phyloP scores from a whole-genome alignment of 2,329 filamentous ascomycete species.

The Botryotinia convoluta region DNA sequence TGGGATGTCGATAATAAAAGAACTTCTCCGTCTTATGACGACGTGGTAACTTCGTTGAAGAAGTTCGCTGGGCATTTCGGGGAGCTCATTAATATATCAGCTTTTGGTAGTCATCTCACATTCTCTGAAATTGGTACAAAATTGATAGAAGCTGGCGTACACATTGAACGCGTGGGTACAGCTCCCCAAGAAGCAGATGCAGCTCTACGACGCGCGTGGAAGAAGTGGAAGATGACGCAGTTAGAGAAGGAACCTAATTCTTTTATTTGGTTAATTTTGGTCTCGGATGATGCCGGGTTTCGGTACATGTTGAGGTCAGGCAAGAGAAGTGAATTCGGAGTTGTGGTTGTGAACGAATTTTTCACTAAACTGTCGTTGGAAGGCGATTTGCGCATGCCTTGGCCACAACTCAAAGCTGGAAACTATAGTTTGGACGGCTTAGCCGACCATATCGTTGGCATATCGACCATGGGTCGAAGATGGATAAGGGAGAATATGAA shows the following conservation, averaged over 20 bases:
- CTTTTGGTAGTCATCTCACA: background rate
- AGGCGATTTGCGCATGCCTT: background rate
- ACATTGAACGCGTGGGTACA: background rate
- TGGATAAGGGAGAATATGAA: background rate
- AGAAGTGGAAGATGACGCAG: background rate
- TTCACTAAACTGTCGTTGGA: background rate
- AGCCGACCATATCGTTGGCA: background rate
- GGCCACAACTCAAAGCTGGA: background rate
- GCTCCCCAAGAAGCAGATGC: background rate
- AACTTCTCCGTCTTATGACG: background rate
- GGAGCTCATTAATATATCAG: background rate
- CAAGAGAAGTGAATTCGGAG: background rate
- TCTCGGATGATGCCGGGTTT: background rate
- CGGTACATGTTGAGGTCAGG: background rate
- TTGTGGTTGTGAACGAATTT: background rate
- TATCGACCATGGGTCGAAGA: background rate
- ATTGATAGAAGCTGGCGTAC: background rate
- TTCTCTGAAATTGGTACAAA: background rate
- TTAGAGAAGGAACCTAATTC: background rate
- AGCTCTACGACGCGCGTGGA: background rate
- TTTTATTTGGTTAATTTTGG: background rate
- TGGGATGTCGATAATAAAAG: background rate
- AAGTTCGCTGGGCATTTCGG: background rate
- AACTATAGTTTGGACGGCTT: background rate
- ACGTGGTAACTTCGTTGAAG: background rate